phyloP scores from a whole-genome alignment of 2,329 filamentous ascomycete species.

The Pseudocercospora crystallina region DNA sequence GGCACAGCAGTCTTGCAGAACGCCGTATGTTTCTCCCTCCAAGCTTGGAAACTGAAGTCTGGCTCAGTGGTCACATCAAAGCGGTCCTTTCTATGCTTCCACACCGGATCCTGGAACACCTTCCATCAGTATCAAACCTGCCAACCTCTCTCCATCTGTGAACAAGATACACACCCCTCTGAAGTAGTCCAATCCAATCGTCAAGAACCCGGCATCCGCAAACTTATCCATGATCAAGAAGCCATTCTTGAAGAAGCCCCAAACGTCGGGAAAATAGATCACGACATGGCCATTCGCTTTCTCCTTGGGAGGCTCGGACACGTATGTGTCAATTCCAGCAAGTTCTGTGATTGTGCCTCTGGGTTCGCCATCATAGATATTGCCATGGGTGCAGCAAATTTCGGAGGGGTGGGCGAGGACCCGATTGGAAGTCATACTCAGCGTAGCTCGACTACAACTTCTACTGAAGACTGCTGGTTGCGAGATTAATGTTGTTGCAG shows the following conservation, averaged over 20 bases:
- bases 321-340: conserved; percentile 21
- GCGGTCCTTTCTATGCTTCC: conserved; percentile 15
- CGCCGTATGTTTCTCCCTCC: conserved; percentile 16
- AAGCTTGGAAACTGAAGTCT: conserved; percentile 22
- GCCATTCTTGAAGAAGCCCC: conserved; percentile 21
- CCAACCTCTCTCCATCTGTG: no score
- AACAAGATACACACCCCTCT: no score
- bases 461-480: no score
- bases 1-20: conserved; percentile 15
- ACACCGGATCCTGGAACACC: conserved; percentile 20
- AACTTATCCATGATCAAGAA: conserved; percentile 24
- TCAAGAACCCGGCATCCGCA: conserved; percentile 21
- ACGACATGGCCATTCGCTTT: conserved; percentile 24
- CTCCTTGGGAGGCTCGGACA: conserved; percentile 12
- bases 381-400: conserved; percentile 18
- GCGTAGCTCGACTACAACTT: no score
- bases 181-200: conserved; percentile 25
- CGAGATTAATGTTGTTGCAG: no score
- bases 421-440: not conserved
- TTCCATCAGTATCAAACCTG: no score
- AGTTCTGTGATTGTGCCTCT: conserved; percentile 15
- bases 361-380: conserved; percentile 19
- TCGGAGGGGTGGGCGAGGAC: conserved; percentile 17
- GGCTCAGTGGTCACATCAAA: conserved; percentile 13
- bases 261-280: conserved; percentile 25